Evolutionary conservation across 371 early-diverging fungal genomes (phyloP).

Genomic region (Parasitella parasitica): DNA sequence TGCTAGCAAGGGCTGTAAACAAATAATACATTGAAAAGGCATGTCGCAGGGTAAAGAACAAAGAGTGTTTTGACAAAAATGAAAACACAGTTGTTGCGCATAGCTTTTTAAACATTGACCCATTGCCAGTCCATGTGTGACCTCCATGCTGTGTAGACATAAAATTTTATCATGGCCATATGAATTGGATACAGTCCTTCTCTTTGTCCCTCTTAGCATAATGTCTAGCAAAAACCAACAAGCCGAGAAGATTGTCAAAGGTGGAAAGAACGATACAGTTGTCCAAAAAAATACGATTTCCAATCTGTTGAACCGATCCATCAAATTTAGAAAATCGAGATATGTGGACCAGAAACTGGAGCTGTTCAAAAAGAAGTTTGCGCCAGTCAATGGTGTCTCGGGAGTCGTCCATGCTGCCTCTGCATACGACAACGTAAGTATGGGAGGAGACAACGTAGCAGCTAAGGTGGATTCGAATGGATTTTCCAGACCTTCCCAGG

Average conservation of each 20-base stretch:
- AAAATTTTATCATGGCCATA: neutral
- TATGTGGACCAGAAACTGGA: constrained; percentile 49
- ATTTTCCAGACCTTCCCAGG: constrained; percentile 64
- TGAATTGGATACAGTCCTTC: too few species aligned
- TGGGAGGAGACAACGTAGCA: neutral
- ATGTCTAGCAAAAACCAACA: constrained; percentile 3
- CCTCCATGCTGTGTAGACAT: neutral
- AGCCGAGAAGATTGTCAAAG: constrained; percentile 15
- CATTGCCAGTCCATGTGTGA: neutral
- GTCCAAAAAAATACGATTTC: constrained; percentile 32
- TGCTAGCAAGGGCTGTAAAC: neutral
- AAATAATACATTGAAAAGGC: neutral
- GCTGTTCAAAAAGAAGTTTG: constrained; percentile 41
- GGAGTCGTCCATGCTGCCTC: constrained; percentile 22
- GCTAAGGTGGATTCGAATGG: constrained; percentile 56
- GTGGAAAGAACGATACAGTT: constrained; percentile 10
- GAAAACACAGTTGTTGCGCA: neutral
- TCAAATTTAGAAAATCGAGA: constrained; percentile 48
- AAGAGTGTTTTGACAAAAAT: neutral
- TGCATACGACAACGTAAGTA: constrained; percentile 7
- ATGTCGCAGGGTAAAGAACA: neutral
- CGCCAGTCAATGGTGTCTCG: constrained; percentile 38
- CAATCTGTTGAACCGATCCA: constrained; percentile 34
- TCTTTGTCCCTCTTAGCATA: neutral
- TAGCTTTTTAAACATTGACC: too few species aligned